Percentiles rank a stretch among this genome's conserved stretches.
Evolutionary conservation across 352 stramenopile species (phyloP).

Genomic region (Globisporangium cylindrosporum): DNA sequence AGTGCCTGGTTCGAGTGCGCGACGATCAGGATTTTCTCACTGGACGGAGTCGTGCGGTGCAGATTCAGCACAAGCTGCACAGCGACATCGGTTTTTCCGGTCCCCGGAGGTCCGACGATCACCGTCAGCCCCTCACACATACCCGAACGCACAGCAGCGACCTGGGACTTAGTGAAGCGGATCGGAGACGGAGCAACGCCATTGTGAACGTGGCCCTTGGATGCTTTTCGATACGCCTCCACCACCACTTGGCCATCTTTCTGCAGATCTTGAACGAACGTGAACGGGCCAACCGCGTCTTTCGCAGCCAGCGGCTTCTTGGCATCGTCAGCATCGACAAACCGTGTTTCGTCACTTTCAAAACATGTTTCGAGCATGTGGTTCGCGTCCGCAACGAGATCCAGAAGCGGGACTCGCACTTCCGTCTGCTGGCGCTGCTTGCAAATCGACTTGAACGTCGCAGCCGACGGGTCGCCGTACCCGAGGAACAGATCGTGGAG

Average conservation of each 20-base stretch:
- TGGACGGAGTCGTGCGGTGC: conserved; percentile 73
- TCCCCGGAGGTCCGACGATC: conserved; percentile 92
- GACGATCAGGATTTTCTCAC: conserved; percentile 92
- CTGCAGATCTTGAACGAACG: conserved; percentile 36
- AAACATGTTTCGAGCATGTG: conserved; percentile 45
- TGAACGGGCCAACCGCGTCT: conserved; percentile 48
- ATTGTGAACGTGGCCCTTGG: not conserved
- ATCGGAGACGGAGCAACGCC: conserved; percentile 21
- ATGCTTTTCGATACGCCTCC: conserved; percentile 26
- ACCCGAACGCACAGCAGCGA: conserved; percentile 90
- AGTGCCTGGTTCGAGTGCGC: conserved; percentile 95
- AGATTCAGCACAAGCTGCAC: conserved; percentile 94
- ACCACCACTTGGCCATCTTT: conserved; percentile 29
- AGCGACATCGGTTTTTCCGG: conserved; percentile 94
- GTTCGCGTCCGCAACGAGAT: conserved; percentile 42
- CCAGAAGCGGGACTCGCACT: conserved; percentile 33
- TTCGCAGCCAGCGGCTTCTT: conserved; percentile 28
- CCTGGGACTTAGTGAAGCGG: conserved; percentile 92
- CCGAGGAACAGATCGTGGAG: conserved; percentile 94
- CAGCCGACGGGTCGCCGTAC: conserved; percentile 87
- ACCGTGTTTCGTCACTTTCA: not conserved
- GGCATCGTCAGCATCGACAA: conserved; percentile 41
- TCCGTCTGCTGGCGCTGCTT: conserved; percentile 37
- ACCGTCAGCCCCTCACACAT: conserved; percentile 93
- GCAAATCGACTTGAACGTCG: conserved; percentile 65